These are phyloP conservation scores for Petunia hybrid DNA, from an alignment of 305 asterid species.

Conservation along the genomic window DNA sequence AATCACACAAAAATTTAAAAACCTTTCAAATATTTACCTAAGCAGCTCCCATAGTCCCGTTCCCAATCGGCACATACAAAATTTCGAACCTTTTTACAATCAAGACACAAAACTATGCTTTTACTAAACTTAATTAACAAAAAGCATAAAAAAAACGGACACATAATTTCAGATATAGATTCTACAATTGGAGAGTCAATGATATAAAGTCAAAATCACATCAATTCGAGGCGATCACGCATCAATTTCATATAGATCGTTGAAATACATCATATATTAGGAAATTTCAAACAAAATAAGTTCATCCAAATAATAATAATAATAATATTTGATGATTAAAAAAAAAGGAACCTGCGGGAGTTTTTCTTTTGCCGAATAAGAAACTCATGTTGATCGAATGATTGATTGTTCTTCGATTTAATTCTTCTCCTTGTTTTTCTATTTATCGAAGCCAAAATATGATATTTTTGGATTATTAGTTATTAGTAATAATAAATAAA, in stretches of 20 bases:
- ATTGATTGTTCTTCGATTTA: neutral
- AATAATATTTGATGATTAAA: neutral
- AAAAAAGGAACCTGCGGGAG: slow-evolving; percentile 76
- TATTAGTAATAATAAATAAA: no score
- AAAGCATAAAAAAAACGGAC: neutral
- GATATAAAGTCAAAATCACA: neutral
- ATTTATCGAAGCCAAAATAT: no score
- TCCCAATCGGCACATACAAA: no score
- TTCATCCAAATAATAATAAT: neutral
- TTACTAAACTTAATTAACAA: neutral
- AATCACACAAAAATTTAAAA: no score
- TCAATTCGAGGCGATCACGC: neutral
- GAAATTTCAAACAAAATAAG: neutral
- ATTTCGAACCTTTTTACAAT: neutral
- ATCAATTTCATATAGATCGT: neutral
- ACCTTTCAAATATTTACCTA: no score
- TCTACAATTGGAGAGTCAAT: neutral
- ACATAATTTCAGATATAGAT: neutral
- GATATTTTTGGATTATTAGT: no score
- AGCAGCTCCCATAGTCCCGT: no score
- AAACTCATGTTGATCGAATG: slow-evolving; percentile 78
- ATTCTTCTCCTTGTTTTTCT: neutral
- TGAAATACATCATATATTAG: neutral
- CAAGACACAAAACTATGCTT: neutral
- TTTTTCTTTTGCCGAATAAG: slow-evolving; percentile 86